A percentile compares a stretch with the other conserved stretches of the same genome.
Evolutionary conservation across 1,284 basidiomycete genomes (phyloP).

Genomic region (Chondrostereum purpureum): DNA sequence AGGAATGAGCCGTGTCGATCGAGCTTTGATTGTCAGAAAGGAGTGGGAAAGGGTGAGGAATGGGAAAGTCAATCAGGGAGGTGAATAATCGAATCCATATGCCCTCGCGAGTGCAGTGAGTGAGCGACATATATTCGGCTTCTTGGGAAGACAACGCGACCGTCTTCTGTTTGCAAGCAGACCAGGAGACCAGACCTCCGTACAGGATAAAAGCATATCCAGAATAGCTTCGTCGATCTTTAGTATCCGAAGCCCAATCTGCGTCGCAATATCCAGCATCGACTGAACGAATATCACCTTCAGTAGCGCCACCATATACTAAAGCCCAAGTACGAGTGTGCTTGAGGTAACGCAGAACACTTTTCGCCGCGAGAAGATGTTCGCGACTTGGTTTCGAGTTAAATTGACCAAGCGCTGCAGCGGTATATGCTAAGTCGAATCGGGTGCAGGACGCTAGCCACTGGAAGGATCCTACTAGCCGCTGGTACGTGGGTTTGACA

Average conservation of each 20-base stretch:
- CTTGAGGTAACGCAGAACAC: slow-evolving; percentile 3
- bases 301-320: slow-evolving; percentile 11
- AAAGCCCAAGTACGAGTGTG: slow-evolving; percentile 2
- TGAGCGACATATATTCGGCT: slow-evolving; percentile 5
- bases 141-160: slow-evolving; percentile 14
- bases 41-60: no score
- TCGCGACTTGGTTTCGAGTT: no score
- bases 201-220: slow-evolving; percentile 14
- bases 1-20: no score
- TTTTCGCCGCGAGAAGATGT: slow-evolving; percentile 4
- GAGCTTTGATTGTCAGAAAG: no score
- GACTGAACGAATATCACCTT: background rate
- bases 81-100: slow-evolving; percentile 9
- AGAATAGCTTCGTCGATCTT: no score
- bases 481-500: no score
- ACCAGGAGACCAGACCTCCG: slow-evolving; percentile 13
- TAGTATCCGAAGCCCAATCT: slow-evolving; percentile 17
- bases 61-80: no score
- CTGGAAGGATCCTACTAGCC: no score
- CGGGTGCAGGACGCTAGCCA: no score
- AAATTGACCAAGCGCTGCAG: no score
- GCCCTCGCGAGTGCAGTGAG: slow-evolving; percentile 2
- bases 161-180: slow-evolving; percentile 11
- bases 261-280: slow-evolving; percentile 10
- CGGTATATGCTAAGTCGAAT: no score